These are phyloP conservation scores for Wickerhamiella sorbophila DNA, from an alignment of 805 yeast genomes.

Conservation along the genomic window DNA sequence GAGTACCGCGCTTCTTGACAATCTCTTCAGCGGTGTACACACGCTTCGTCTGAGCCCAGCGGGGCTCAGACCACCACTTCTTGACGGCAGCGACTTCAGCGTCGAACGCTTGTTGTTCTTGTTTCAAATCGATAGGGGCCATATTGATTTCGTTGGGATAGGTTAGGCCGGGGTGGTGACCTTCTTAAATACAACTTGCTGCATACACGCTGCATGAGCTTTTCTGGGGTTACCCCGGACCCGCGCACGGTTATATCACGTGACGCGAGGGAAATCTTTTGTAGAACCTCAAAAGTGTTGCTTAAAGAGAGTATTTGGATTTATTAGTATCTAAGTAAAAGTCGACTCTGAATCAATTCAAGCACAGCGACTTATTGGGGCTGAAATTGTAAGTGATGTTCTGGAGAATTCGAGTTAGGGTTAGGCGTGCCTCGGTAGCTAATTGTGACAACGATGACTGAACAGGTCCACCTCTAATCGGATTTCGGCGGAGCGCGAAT, in stretches of 20 bases:
- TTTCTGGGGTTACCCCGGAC: not conserved
- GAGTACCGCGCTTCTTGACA: slow-evolving; percentile 73
- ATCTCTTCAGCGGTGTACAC: slow-evolving; percentile 80
- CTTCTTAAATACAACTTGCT: not conserved
- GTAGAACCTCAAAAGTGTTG: no score
- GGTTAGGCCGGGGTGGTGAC: no score
- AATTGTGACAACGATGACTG: no score
- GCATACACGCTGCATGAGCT: not conserved
- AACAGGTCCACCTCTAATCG: no score
- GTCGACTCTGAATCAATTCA: no score
- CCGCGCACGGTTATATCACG: not conserved
- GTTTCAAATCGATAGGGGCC: slow-evolving; percentile 34
- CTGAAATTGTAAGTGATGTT: no score
- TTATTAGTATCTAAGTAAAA: no score
- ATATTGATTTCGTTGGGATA: not conserved
- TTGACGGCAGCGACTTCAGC: slow-evolving; percentile 59
- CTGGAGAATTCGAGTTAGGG: no score
- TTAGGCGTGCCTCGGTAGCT: no score
- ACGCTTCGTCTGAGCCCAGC: slow-evolving; percentile 82
- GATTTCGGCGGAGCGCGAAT: no score
- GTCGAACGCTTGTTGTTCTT: slow-evolving; percentile 52
- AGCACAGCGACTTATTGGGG: no score
- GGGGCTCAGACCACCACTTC: slow-evolving; percentile 86
- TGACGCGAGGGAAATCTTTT: not conserved
- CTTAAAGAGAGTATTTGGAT: no score